Evolutionary conservation across 345 rosid species (phyloP), one percentile per base, ranked within the genome.

Genomic region (Stellera chamaejasme): DNA sequence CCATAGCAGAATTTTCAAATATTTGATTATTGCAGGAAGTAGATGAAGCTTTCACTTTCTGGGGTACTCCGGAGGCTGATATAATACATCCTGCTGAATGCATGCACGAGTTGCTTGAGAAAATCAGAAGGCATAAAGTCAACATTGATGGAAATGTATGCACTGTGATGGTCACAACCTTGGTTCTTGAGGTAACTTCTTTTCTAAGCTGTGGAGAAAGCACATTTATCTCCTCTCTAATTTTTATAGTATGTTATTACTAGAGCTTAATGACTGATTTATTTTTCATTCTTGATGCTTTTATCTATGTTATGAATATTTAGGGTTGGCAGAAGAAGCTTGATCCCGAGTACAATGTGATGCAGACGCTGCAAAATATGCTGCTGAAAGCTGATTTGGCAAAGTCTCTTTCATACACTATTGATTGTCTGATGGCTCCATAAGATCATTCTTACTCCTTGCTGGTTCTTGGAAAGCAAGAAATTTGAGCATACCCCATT

Each of bases 291-390:
- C 45, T 27, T 56, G 23, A 41, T 27, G 27, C 11, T 50, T 59
- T 15, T 27, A 5, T 32, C 7, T 32, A 32, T 32, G 39, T 8
- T 2, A 8, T 32, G 39, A 32, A 32, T 8, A 0, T 65, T 41
- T 63, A 93, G 99, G 97, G 99, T 44, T 93, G 99, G 99, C 99
- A 93, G 60, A 75, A 90, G 75, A 93, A 93, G 76, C 96, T 90
- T 2, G 96, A 90, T 75, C 99, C 96, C 16, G 76, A 68, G 48
- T 83, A 89, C 44, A 79, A 93, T 58, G 92, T 93, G 62, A 93
- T 93, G 97, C 85, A 80, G 39, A 87, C 96, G 1, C 68, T 93
- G 55, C 96, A 87, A 70, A 83, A 94, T 2, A 66, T 94, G 73
- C 78, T 94, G 36, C 82, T 90, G 42, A 82, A 76, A 71, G 90